phyloP scores from a whole-genome alignment of 179 eudicot genomes.

The Vitellaria paradoxa region DNA sequence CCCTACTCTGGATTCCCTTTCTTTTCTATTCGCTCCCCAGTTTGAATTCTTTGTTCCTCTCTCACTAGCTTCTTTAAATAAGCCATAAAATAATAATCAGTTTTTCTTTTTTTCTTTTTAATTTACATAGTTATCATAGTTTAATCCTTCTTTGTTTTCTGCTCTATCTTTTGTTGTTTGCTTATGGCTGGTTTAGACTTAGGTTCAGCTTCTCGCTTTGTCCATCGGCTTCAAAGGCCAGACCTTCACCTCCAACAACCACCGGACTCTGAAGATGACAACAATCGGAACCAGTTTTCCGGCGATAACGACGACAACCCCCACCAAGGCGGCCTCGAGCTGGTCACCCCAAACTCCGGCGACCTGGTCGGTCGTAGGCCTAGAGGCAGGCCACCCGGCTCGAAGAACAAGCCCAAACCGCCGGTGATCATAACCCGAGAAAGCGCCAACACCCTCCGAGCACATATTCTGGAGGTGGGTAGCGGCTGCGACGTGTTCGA shows the following conservation, averaged over 20 bases:
- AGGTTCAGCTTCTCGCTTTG: conserved; percentile 27
- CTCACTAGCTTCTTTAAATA: neutral
- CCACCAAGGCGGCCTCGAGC: conserved; percentile 1
- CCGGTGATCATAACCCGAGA: conserved; percentile 40
- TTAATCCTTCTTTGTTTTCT: conserved; percentile 20
- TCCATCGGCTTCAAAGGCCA: conserved; percentile 20
- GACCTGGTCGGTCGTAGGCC: conserved; percentile 22
- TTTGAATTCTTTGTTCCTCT: conserved; percentile 23
- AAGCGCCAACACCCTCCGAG: conserved; percentile 36
- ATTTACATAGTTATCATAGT: conserved; percentile 16
- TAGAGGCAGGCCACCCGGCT: conserved; percentile 30
- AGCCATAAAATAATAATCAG: conserved; percentile 11
- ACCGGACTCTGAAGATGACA: conserved; percentile 19
- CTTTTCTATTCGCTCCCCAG: conserved; percentile 30
- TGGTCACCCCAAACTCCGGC: conserved; percentile 1
- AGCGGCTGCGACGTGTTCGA: conserved; percentile 35
- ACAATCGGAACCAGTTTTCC: conserved; percentile 16
- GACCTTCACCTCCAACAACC: conserved; percentile 27
- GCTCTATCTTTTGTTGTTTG: conserved; percentile 14
- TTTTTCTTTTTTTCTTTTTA: neutral
- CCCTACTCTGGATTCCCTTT: conserved; percentile 22
- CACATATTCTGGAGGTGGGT: conserved; percentile 32
- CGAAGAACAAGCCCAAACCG: conserved; percentile 37
- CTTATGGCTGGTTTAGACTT: conserved; percentile 41
- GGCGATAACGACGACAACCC: conserved; percentile 13